Evolutionary conservation across 2,329 filamentous ascomycete genomes (phyloP), one percentile per base, ranked within the genome.

Genomic region (Domatiomyces catenatus): DNA sequence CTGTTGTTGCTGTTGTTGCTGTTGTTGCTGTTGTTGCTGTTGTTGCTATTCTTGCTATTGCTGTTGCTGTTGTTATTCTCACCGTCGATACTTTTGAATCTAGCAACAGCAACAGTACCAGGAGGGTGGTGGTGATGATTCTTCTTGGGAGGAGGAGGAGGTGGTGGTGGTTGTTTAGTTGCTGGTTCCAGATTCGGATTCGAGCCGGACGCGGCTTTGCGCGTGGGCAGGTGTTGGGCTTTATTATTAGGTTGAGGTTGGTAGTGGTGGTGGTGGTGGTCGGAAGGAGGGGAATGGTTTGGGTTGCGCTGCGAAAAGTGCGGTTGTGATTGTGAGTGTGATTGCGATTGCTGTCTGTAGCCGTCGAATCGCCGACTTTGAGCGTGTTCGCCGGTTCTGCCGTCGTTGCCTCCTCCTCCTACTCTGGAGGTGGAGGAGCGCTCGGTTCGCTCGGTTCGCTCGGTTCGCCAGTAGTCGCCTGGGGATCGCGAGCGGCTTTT

Each of bases 401-500:
- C 3, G 22, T 24, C 3, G 22, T n/a, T n/a, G n/a, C 28, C 28
- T 32, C 28, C 47, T 32, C 28, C 46, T 20, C 46, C 36, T 18
- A n/a, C 17, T 17, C 48, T 28, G 15, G n/a, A n/a, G n/a, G n/a
- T n/a, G n/a, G n/a, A n/a, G n/a, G n/a, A n/a, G n/a, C n/a, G n/a
- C n/a, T n/a, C n/a, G n/a, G n/a, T n/a, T n/a, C n/a, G n/a, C n/a
- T n/a, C n/a, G n/a, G n/a, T n/a, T n/a, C 12, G 24, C 12, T 50
- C 48, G 5, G 20, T 18, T 36, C 45, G 46, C 32, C 39, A 42
- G 36, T 17, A 15, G 44, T 45, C 39, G 4, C n/a, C n/a, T n/a
- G 52, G 52, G 6, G 56, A 56, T 32, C 48, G 52, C 3, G 54
- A 54, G 20, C 53, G 36, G 19, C 39, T 52, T 39, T 47, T 49